These are phyloP conservation scores for Teunomyces tritomae DNA, from an alignment of 805 yeast species.

Conservation along the genomic window DNA sequence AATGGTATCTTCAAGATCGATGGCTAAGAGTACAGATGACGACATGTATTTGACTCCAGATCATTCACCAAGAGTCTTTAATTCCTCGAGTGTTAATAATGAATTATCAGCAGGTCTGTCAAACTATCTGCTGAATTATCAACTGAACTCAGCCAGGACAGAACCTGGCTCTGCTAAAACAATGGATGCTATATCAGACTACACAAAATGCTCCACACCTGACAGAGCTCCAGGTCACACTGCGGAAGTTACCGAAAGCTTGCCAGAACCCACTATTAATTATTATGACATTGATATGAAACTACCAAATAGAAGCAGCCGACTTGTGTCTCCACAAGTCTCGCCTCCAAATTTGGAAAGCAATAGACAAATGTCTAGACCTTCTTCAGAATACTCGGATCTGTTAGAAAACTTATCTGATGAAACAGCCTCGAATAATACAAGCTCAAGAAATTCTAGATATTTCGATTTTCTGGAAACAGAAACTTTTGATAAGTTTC, in stretches of 20 bases:
- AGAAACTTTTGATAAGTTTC: constrained; percentile 13
- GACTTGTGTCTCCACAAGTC: not conserved
- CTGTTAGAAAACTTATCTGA: not conserved
- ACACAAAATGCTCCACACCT: not conserved
- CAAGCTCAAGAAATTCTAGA: constrained; percentile 5
- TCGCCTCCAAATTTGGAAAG: not conserved
- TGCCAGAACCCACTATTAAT: constrained; percentile 14
- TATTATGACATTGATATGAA: constrained; percentile 4
- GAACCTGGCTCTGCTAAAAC: not conserved
- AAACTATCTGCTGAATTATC: not conserved
- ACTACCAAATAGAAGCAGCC: not conserved
- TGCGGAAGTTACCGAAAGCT: not conserved
- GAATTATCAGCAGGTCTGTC: not conserved
- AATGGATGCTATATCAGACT: not conserved
- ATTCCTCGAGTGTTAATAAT: not conserved
- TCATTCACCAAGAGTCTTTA: not conserved
- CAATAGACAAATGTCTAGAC: not conserved
- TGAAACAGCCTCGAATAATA: not conserved
- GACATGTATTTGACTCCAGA: not conserved
- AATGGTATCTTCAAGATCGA: not conserved
- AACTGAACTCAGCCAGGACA: not conserved
- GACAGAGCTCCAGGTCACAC: not conserved
- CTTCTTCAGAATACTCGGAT: not conserved
- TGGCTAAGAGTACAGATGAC: not conserved
- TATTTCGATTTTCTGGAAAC: constrained; percentile 7